Evolutionary conservation across 306 rosid genomes (phyloP), one percentile per base, ranked within the genome.

Genomic region (Quercus variabilis): DNA sequence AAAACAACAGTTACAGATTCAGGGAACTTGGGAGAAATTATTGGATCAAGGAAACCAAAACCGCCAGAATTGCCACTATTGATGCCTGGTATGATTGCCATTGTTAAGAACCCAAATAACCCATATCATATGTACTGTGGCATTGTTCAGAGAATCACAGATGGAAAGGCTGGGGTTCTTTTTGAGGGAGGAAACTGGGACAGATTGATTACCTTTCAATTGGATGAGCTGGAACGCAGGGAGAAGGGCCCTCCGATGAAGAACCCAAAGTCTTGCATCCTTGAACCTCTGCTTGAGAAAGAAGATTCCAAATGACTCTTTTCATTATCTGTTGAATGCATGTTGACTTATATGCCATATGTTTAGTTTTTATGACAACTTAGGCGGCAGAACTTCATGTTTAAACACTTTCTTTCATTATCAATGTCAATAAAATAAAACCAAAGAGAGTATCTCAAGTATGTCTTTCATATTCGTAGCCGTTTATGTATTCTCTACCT

Each of bases 191-290:
- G 94, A 38, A 87, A 86, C 56, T 90, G 94, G 94, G 94, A 90
- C 33, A 69, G 90, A 58, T 69, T 95, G 77, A 89, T 92, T 63
- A 90, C 99, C 5, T 91, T 95, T 41, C 81, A 97, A 59, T 80
- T 95, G 78, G 96, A 91, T 3, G 99, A 93, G 89, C 84, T 91
- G 8, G 86, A 90, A 80, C 91, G 98, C 78, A 89, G 99, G 78
- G 99, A 92, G 68, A 93, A 95, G 79, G 98, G 98, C 6, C 98
- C 98, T 75, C 99, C 98, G 0, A 88, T 89, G 89, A 95, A 91
- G 86, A 95, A 92, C 23, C 99, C 99, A 55, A 86, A 59, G 85
- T 90, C 94, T 1, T 89, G 79, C 0, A 83, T 83, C 68, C 97
- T 95, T 19, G 99, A 95, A 78, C 92, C 93, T 12, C 76, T 89